Percentiles rank a stretch among this genome's conserved stretches.
Evolutionary conservation across 2,329 filamentous ascomycete species (phyloP).

Genomic region (Talaromyces pinophilus): DNA sequence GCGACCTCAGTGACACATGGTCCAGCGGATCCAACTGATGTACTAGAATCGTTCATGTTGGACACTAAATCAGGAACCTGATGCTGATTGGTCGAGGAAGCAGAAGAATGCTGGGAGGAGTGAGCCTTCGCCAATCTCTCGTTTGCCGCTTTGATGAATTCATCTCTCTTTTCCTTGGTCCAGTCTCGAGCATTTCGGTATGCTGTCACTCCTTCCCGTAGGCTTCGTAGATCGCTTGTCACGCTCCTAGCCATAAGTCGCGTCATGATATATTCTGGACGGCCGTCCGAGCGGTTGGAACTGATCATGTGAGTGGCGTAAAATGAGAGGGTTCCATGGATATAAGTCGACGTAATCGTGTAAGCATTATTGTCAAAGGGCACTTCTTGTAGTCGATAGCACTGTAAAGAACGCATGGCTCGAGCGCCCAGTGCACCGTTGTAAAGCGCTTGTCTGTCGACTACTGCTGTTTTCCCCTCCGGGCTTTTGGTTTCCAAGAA

Average conservation of each 20-base stretch:
- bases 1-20: neutral
- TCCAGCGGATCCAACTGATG: neutral
- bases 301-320: neutral
- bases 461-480: neutral
- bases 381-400: neutral
- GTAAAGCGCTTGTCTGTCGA: neutral
- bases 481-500: neutral
- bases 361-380: neutral
- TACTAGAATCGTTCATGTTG: neutral
- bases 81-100: neutral
- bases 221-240: no score
- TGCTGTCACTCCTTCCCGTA: neutral
- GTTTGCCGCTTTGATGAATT: neutral
- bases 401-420: neutral
- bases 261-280: neutral
- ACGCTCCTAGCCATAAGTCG: neutral
- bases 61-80: neutral
- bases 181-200: neutral
- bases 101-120: neutral
- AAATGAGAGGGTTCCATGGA: neutral
- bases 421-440: neutral
- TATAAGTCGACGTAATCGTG: neutral
- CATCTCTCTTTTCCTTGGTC: neutral
- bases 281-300: neutral
- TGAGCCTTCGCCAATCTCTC: neutral